Evolutionary conservation across 805 yeast species (phyloP).

Genomic region (Cyberlindnera japonica): DNA sequence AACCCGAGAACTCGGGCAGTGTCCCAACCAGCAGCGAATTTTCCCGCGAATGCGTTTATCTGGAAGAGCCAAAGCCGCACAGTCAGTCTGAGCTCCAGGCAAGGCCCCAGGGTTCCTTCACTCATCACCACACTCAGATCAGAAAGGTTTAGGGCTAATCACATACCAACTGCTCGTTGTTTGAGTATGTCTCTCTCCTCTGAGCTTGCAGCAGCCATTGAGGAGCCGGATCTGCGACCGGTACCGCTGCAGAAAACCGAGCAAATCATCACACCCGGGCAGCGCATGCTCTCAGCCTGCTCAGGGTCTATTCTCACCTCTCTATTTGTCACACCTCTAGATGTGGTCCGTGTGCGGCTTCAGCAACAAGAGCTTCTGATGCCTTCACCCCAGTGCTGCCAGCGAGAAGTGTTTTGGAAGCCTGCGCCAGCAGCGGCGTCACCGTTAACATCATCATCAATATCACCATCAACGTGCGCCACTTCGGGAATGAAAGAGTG

Average conservation of each 20-base stretch:
- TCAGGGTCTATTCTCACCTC: constrained; percentile 73
- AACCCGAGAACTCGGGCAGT: too few species aligned
- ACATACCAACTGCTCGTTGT: background rate
- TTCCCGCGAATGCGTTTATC: too few species aligned
- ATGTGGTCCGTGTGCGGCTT: constrained; percentile 70
- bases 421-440: constrained; percentile 10
- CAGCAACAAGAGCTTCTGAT: constrained; percentile 71
- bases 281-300: constrained; percentile 76
- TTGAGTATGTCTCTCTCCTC: constrained; percentile 21
- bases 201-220: constrained; percentile 22
- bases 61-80: too few species aligned
- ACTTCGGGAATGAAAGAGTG: constrained; percentile 7
- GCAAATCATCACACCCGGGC: constrained; percentile 43
- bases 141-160: too few species aligned
- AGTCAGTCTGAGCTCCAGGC: too few species aligned
- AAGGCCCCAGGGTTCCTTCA: too few species aligned
- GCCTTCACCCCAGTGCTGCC: constrained; percentile 40
- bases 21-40: too few species aligned
- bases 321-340: constrained; percentile 73
- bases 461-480: constrained; percentile 13
- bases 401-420: constrained; percentile 35
- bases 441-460: constrained; percentile 13
- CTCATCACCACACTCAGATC: too few species aligned
- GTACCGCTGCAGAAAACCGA: constrained; percentile 6
- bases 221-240: constrained; percentile 18